Base-by-base conservation (phyloP, 164 flowering plant genomes). In the Akebia trifoliata region DNA sequence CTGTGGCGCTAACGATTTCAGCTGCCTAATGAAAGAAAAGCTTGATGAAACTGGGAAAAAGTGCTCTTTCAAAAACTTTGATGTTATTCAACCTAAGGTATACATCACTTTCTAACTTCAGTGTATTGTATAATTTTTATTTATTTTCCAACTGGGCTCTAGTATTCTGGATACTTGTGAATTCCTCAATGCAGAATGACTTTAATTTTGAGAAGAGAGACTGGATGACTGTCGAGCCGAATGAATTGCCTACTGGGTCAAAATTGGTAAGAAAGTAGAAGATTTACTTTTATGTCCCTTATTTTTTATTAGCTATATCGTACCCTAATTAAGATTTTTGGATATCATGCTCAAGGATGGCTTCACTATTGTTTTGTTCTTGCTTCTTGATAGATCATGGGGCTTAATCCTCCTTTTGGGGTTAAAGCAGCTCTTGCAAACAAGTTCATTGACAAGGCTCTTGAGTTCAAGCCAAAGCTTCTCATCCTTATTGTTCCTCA, bases 331-430 rank as follows among this genome's bases (percentile, higher is more conserved):
- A n/a, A n/a, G n/a, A n/a, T n/a, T n/a, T n/a, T n/a, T n/a, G n/a
- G n/a, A n/a, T n/a, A n/a, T n/a, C n/a, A n/a, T n/a, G n/a, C n/a
- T 30, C 9, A 20, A 25, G 34, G 31, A 29, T 26, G 32, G 18
- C 18, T 54, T 24, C 3, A 1, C n/a, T 15, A 9, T n/a, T 17
- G 8, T 20, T 44, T 52, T 60, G 15, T 14, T 39, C 15, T 12
- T 4, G 4, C 25, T 36, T 22, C 20, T 26, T 15, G 10, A 15
- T 64, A 93, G 98, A 74, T 93, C 49, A 90, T 93, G 87, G 99
- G 96, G 9, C 73, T 93, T 40, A 93, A 90, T 71, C 96, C 96
- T 59, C 97, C 97, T 11, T 93, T 90, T 66, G 99, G 96, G 42
- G 75, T 76, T 10, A 77, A 79, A 60, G 86, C 83, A 17, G 44